These are phyloP conservation scores for Chernovozyma sophiae-reginae DNA, from an alignment of 1,139 yeast species.

Conservation along the genomic window DNA sequence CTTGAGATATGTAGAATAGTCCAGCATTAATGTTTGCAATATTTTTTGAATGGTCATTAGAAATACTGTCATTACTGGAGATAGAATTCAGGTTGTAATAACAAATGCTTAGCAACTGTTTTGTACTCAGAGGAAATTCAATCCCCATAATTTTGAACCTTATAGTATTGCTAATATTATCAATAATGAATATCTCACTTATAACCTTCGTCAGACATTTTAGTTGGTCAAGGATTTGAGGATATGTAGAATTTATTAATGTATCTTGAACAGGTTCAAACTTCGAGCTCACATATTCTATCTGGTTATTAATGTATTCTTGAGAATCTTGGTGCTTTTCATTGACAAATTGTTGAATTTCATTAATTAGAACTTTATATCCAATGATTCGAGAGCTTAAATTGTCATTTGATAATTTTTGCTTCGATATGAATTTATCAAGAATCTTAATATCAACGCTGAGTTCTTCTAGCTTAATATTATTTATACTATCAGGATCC, in stretches of 20 bases:
- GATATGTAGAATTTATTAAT: conserved; percentile 17
- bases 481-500: background rate
- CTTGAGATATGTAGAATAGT: conserved; percentile 26
- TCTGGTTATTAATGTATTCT: conserved; percentile 19
- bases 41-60: background rate
- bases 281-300: conserved; percentile 28
- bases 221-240: conserved; percentile 19
- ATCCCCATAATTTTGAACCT: conserved; percentile 32
- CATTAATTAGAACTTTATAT: conserved; percentile 21
- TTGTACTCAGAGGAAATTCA: conserved; percentile 33
- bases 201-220: conserved; percentile 16
- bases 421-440: conserved; percentile 16
- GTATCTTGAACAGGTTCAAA: conserved; percentile 25
- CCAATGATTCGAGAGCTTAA: conserved; percentile 24
- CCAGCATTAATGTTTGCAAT: conserved; percentile 26
- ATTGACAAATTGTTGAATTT: conserved; percentile 16
- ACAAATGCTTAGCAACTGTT: conserved; percentile 27
- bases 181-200: conserved; percentile 26
- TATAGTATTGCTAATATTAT: conserved; percentile 18
- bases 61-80: conserved; percentile 3
- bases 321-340: conserved; percentile 15
- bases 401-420: conserved; percentile 23
- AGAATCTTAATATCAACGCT: conserved; percentile 9
- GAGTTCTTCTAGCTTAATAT: background rate
- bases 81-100: conserved; percentile 18